Percentiles rank a stretch among this genome's conserved stretches.
Conservation (phyloP, 805 yeast genomes). For the Suhomyces pyralidae region DNA sequence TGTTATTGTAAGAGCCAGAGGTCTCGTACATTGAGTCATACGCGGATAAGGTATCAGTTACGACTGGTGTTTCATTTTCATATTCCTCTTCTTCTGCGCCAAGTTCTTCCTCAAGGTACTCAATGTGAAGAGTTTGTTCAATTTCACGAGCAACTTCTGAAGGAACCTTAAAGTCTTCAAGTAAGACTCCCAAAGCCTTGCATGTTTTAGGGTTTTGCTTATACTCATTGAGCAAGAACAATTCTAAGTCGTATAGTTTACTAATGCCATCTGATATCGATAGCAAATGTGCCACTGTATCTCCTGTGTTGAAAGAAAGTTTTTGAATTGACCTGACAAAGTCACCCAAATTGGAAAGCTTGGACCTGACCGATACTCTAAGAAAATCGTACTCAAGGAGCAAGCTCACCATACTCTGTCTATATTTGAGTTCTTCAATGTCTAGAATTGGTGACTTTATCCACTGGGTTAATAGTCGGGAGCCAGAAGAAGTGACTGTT, state of each 20-base stretch:
- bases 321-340: conserved; percentile 59
- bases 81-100: conserved; percentile 1
- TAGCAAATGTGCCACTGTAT: conserved; percentile 27
- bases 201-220: conserved; percentile 17
- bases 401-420: conserved; percentile 43
- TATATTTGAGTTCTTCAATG: conserved; percentile 46
- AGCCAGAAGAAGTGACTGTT: conserved; percentile 79
- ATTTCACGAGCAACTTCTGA: conserved; percentile 41
- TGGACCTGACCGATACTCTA: conserved; percentile 22
- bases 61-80: background rate
- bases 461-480: conserved; percentile 80
- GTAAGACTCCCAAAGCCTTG: conserved; percentile 20
- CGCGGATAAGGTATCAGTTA: background rate
- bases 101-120: conserved; percentile 7
- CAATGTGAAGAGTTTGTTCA: conserved; percentile 25
- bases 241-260: conserved; percentile 17
- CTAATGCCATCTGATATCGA: conserved; percentile 31
- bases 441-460: conserved; percentile 73
- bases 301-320: conserved; percentile 35
- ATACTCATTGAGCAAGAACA: conserved; percentile 18
- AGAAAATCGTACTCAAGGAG: conserved; percentile 24
- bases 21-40: background rate
- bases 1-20: conserved; percentile 19
- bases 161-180: conserved; percentile 37
- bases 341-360: conserved; percentile 51